phyloP scores from a whole-genome alignment of 768 basidiomycete species.

The Amanita rubescens region DNA sequence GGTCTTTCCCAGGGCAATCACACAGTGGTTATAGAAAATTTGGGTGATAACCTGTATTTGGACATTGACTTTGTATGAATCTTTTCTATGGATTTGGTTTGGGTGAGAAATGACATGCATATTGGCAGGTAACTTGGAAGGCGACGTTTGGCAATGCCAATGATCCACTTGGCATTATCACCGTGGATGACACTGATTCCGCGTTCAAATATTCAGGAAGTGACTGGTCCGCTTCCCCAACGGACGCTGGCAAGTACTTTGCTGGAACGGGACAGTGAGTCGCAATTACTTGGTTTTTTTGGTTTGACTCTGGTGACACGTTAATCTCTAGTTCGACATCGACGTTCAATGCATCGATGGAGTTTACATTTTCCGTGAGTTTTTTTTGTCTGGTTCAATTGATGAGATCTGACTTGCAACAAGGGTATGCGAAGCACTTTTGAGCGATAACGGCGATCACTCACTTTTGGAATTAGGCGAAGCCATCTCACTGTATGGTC shows the following conservation, averaged over 20 bases:
- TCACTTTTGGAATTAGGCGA: background rate
- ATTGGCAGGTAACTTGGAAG: slow-evolving; percentile 1
- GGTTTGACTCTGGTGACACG: background rate
- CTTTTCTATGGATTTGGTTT: background rate
- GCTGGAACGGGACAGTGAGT: slow-evolving; percentile 5
- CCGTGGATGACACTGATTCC: background rate
- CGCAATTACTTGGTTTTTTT: background rate
- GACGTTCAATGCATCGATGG: background rate
- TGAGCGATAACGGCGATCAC: background rate
- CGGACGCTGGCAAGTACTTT: background rate
- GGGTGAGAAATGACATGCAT: background rate
- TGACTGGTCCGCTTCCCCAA: background rate
- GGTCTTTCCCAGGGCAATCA: background rate
- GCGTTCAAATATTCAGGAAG: background rate
- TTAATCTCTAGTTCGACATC: background rate
- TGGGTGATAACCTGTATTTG: background rate
- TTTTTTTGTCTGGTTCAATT: background rate
- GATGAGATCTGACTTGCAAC: background rate
- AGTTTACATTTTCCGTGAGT: slow-evolving; percentile 1
- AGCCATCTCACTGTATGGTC: slow-evolving; percentile 6
- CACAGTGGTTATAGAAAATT: background rate
- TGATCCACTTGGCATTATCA: background rate
- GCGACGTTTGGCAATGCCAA: slow-evolving; percentile 1
- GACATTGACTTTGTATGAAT: slow-evolving; percentile 5
- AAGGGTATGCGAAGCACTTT: background rate